Conservation (phyloP, 768 basidiomycete species). For the Pleurotus ostreatus region DNA sequence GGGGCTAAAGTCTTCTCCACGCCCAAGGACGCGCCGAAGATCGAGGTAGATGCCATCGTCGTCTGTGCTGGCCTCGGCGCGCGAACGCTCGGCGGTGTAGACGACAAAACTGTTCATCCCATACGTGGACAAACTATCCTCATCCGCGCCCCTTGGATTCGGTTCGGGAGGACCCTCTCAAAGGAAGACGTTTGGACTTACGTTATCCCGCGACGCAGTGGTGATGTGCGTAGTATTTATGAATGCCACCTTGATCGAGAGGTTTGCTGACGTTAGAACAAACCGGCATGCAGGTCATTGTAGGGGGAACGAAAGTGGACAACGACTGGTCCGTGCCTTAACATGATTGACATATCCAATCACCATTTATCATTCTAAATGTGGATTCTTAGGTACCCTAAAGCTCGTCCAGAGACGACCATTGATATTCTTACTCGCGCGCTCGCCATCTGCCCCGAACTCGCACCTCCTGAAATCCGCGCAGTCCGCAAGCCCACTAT, state of each 20-base stretch:
- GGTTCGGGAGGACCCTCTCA: constrained; percentile 48
- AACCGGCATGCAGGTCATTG: constrained; percentile 33
- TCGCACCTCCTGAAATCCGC: constrained; percentile 52
- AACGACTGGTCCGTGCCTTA: constrained; percentile 53
- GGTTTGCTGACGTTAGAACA: background rate
- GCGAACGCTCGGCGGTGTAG: constrained; percentile 72
- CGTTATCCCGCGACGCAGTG: constrained; percentile 58
- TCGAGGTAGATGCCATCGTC: constrained; percentile 51
- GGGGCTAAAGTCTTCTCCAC: constrained; percentile 38
- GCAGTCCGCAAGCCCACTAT: constrained; percentile 40
- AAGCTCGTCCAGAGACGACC: constrained; percentile 59
- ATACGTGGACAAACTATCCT: constrained; percentile 84
- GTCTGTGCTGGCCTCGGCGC: constrained; percentile 76
- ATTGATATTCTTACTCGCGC: constrained; percentile 50
- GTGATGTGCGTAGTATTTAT: constrained; percentile 34
- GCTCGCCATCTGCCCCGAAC: constrained; percentile 50
- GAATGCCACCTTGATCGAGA: background rate
- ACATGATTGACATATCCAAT: background rate
- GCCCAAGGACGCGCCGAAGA: constrained; percentile 13
- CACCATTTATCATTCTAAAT: background rate
- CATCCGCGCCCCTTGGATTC: constrained; percentile 64
- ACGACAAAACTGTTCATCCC: constrained; percentile 71
- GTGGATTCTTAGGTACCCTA: constrained; percentile 49
- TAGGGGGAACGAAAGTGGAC: constrained; percentile 55
- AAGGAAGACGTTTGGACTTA: constrained; percentile 44